These are phyloP conservation scores for Diaporthe helianthi DNA, from an alignment of 2,329 filamentous ascomycete species.

Conservation along the genomic window DNA sequence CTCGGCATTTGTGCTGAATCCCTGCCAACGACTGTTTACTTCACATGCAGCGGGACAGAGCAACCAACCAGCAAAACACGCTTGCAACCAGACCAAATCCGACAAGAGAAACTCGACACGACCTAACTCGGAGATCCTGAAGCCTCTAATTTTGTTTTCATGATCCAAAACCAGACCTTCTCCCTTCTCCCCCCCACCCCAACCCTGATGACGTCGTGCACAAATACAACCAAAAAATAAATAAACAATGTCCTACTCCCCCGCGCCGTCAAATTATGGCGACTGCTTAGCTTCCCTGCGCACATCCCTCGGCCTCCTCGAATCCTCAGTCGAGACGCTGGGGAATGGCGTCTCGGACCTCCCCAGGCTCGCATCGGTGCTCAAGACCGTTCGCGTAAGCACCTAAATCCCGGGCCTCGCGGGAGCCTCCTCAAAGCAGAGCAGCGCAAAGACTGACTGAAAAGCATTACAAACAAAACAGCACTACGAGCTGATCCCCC, in stretches of 20 bases:
- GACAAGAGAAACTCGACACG: neutral
- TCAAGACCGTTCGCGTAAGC: slow-evolving; percentile 65
- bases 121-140: too few species aligned
- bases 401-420: too few species aligned
- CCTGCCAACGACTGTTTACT: slow-evolving; percentile 22
- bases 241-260: slow-evolving; percentile 29
- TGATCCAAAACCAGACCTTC: too few species aligned
- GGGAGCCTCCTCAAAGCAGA: neutral
- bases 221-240: neutral
- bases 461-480: slow-evolving; percentile 44
- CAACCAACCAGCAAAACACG: neutral
- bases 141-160: too few species aligned
- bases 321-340: slow-evolving; percentile 65
- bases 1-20: slow-evolving; percentile 4
- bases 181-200: too few species aligned
- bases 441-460: neutral
- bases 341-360: slow-evolving; percentile 64
- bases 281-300: slow-evolving; percentile 68
- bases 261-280: slow-evolving; percentile 49
- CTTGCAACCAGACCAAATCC: neutral
- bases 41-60: neutral
- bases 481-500: slow-evolving; percentile 93
- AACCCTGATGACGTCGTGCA: neutral
- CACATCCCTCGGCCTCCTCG: slow-evolving; percentile 65
- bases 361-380: slow-evolving; percentile 60